These are phyloP conservation scores for Malania oleifera DNA, from an alignment of 164 flowering plant species.

Conservation along the genomic window DNA sequence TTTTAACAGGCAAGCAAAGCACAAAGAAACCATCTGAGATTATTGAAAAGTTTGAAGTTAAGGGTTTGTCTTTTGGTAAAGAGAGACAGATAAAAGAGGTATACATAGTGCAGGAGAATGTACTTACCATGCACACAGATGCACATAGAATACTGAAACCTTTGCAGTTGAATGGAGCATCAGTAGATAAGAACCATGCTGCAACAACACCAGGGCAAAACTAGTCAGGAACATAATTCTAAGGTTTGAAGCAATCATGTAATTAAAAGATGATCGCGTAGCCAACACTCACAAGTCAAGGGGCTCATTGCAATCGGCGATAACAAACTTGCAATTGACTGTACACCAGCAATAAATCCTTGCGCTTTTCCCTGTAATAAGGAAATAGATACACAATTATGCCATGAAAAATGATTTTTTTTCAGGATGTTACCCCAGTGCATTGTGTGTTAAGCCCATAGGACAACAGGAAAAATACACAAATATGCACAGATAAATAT, in stretches of 20 bases:
- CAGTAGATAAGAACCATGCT: conserved; percentile 66
- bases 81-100: conserved; percentile 6
- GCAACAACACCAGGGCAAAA: conserved; percentile 6
- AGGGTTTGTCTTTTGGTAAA: too few relatives aligned
- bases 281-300: conserved; percentile 61
- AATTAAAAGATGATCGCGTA: not conserved
- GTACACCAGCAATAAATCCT: conserved; percentile 75
- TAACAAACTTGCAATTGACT: conserved; percentile 66
- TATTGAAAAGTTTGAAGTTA: not conserved
- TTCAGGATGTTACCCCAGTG: too few relatives aligned
- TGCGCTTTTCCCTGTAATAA: conserved; percentile 70
- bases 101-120: too few relatives aligned
- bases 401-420: too few relatives aligned
- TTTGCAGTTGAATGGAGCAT: conserved; percentile 82
- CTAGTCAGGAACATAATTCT: not conserved
- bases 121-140: conserved; percentile 55
- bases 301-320: conserved; percentile 88
- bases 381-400: too few relatives aligned
- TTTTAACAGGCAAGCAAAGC: conserved; percentile 37
- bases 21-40: conserved; percentile 40
- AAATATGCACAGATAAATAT: too few relatives aligned
- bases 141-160: conserved; percentile 81
- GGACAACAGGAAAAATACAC: too few relatives aligned
- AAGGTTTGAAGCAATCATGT: not conserved
- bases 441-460: too few relatives aligned